phyloP scores from a whole-genome alignment of 192 early-diverging fungal species.

The Coemansia sp. region DNA sequence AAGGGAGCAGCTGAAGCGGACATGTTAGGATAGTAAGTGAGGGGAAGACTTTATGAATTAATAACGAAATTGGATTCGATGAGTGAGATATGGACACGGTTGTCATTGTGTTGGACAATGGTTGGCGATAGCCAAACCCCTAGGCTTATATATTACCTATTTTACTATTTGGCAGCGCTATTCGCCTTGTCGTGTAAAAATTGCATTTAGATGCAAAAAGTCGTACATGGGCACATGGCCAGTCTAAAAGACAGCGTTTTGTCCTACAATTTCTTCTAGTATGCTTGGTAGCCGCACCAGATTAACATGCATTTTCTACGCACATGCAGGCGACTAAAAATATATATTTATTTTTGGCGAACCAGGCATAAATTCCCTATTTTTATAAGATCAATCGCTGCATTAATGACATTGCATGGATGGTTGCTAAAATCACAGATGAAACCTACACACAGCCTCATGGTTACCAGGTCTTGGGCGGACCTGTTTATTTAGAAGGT shows the following conservation, averaged over 20 bases:
- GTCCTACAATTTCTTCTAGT: not conserved
- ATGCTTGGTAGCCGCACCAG: not conserved
- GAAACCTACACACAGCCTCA: not conserved
- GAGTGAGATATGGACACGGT: not conserved
- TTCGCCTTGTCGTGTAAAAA: not conserved
- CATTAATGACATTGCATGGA: not conserved
- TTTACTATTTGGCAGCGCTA: no score
- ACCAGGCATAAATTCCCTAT: not conserved
- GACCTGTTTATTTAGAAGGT: not conserved
- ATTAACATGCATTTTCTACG: not conserved
- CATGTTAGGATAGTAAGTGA: not conserved
- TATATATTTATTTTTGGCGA: not conserved
- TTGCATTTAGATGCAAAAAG: not conserved
- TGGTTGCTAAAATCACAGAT: not conserved
- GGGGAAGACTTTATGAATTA: not conserved
- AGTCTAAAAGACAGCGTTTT: not conserved
- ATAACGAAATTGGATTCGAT: not conserved
- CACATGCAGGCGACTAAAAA: not conserved
- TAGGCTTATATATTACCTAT: no score
- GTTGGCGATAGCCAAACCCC: no score
- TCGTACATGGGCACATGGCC: not conserved
- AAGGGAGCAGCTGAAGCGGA: not conserved
- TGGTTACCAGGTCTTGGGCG: not conserved
- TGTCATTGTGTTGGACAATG: not conserved
- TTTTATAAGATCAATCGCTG: not conserved